Base-by-base conservation (phyloP, 2,329 filamentous ascomycete species). In the Fusarium vanettenii region DNA sequence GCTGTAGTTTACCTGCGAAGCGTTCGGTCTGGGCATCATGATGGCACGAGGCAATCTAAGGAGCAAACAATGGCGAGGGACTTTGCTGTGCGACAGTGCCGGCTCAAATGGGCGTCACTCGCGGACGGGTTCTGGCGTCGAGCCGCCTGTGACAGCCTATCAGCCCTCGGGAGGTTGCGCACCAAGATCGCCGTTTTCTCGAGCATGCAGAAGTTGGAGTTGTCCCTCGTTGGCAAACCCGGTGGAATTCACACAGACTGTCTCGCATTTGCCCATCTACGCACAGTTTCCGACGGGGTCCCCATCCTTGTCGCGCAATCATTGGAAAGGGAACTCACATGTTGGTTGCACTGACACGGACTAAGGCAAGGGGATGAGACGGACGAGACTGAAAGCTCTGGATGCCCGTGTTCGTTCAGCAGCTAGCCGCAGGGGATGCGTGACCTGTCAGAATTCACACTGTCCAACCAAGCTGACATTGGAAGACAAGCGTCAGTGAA, bases 1-100 rank as follows among this genome's bases (percentile, higher is more conserved):
- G 56, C n/a, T 71, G 56, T 56, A 37, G 64, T 64, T 64, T 69
- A 45, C 65, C 55, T 70, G 61, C 62, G 45, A 45, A 63, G 27
- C 56, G 64, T 66, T 48, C 37, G 60, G 35, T 55, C 27, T 59
- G 25, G 39, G 3, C 43, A 56, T 37, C 55, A 37, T 50, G n/a
- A 29, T 41, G 33, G 33, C 43, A 22, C 39, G 39, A 65, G 59
- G 48, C 16, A 48, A 43, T 20, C 37, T 45, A 31, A 22, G 18
- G 60, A 41, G 60, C 60, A 63, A 63, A 63, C 60, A 55, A 60
- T 61, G 55, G 31, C 37, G 29, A 61, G 62, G 64, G n/a, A 66
- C 37, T 43, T 33, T 18, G 35, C 35, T 62, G 61, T 39, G 35
- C 39, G 50, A 50, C 67, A 57, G 48, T 41, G 43, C 61, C 48